Conservation (phyloP, 441 rosid genomes). For the Dalechampia spathulata region DNA sequence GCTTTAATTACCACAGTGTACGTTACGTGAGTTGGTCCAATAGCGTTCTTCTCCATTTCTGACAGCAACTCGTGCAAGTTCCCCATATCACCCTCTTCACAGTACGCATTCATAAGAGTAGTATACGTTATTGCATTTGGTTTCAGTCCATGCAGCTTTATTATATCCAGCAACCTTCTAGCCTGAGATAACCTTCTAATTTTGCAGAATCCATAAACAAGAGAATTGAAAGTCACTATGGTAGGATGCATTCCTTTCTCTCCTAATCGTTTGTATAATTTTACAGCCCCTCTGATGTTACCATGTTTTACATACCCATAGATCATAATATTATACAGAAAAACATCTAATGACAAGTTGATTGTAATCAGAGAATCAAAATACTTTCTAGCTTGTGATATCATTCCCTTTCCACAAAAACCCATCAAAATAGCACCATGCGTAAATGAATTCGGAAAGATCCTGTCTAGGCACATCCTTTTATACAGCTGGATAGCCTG, state of each 20-base stretch:
- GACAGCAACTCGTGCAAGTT: constrained; percentile 31
- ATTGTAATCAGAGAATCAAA: constrained; percentile 39
- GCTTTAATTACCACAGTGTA: constrained; percentile 65
- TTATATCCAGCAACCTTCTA: constrained; percentile 36
- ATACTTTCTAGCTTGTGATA: constrained; percentile 45
- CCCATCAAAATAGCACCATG: constrained; percentile 46
- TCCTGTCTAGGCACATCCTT: constrained; percentile 41
- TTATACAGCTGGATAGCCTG: constrained; percentile 44
- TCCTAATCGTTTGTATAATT: constrained; percentile 28
- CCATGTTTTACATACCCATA: constrained; percentile 56
- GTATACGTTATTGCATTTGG: constrained; percentile 65
- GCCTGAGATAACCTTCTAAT: constrained; percentile 39
- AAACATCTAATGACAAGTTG: constrained; percentile 30
- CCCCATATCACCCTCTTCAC: constrained; percentile 35
- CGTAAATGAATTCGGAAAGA: constrained; percentile 39
- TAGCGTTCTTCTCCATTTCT: constrained; percentile 42
- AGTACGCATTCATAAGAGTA: constrained; percentile 62
- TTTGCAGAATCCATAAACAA: constrained; percentile 64
- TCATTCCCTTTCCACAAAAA: constrained; percentile 44
- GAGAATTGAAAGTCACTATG: constrained; percentile 62
- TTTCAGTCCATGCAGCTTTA: constrained; percentile 41
- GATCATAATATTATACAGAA: constrained; percentile 61
- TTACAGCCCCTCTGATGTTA: constrained; percentile 38
- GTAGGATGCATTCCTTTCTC: constrained; percentile 49
- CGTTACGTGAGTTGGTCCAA: constrained; percentile 45